Conservation (phyloP, 257 asterid genomes). For the Nicotiana paniculata region DNA sequence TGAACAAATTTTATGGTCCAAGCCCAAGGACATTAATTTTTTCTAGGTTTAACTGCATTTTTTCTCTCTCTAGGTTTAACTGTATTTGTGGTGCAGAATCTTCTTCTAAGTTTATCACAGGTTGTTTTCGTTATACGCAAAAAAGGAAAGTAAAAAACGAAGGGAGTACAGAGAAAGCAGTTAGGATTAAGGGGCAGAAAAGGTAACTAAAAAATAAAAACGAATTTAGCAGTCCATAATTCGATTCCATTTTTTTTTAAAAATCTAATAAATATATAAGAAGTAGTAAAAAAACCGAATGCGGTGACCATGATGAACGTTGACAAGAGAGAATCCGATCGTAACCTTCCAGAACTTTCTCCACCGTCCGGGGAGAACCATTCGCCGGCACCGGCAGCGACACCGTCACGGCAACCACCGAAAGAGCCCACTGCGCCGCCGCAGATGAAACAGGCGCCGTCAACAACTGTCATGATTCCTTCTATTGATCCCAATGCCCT, state of each 20-base stretch:
- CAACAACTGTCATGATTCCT: constrained; percentile 18
- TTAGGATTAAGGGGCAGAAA: constrained; percentile 4
- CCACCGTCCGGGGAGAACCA: neutral
- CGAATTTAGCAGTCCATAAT: neutral
- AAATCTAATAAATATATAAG: neutral
- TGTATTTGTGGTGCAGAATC: neutral
- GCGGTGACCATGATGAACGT: constrained; percentile 20
- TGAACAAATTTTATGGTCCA: neutral
- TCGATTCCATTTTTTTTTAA: neutral
- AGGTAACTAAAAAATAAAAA: neutral
- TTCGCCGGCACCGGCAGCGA: neutral
- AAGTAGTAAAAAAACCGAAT: neutral
- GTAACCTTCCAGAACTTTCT: neutral
- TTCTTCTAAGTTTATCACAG: neutral
- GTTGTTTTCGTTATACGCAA: neutral
- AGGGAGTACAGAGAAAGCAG: neutral
- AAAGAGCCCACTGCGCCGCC: neutral
- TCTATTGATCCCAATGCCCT: constrained; percentile 39
- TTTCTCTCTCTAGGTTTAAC: neutral
- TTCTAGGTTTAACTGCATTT: too few species aligned
- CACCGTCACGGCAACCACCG: constrained; percentile 11
- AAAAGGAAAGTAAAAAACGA: neutral
- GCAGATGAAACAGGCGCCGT: constrained; percentile 7
- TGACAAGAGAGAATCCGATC: constrained; percentile 3
- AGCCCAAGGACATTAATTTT: neutral